Base-by-base conservation (phyloP, 371 early-diverging fungal genomes). In the Dinochytrium kinnereticum region DNA sequence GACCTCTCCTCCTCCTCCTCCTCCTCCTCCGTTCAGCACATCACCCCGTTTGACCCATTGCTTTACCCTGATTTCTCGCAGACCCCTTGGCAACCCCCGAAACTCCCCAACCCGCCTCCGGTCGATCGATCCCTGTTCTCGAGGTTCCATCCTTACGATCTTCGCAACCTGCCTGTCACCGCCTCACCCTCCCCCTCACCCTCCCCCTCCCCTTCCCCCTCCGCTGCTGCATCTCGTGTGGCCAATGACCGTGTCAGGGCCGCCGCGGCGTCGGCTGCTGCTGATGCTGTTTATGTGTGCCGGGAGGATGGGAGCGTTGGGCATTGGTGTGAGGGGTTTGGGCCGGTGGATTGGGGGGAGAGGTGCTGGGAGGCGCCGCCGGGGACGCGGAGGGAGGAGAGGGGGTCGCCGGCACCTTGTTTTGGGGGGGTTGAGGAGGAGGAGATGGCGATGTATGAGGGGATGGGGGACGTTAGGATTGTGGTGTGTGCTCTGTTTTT, bases 321-420 rank as follows among this genome's bases (percentile, higher is more conserved):
- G 13, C 66, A 66, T 44, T 66, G 66, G 66, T 39, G 44, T 10
- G 44, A 30, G 2, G 2, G 7, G 44, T 44, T n/a, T 19, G 66
- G 66, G 3, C 66, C 66, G 2, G 13, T 2, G 15, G 66, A 66
- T 66, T 66, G 66, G 66, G 44, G 19, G 26, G 37, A 66, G 26
- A 24, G 38, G 19, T 15, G 19, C 36, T 64, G 10, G 64, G 64
- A 64, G 64, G 33, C 2, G 26, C 64, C 64, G 34, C 64, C 64
- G 19, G 24, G 64, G 17, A 13, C 57, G 57, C 19, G 13, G 44
- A 19, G 44, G 44, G 10, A 26, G 21, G 5, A 7, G 57, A 30
- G 57, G 30, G 57, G 57, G 26, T 26, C 26, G 57, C 57, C 21
- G 57, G 57, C 26, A 15, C 24, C 57, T 5, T 10, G 26, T 17